These are phyloP conservation scores for Rosa rugosa DNA, from an alignment of 306 rosid genomes.

Conservation along the genomic window DNA sequence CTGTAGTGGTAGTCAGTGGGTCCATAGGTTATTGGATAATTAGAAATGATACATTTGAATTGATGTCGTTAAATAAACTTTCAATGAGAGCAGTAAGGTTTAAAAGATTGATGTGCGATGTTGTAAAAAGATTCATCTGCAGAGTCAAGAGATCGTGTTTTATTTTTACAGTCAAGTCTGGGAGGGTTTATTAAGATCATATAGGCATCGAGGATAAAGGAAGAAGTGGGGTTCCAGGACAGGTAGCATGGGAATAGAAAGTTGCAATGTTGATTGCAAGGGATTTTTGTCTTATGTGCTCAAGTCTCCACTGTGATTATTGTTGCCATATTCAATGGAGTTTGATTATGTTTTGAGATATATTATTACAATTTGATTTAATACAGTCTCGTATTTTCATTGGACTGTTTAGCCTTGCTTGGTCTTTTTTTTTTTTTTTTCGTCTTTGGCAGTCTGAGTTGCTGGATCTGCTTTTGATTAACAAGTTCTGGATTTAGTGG, in stretches of 20 bases:
- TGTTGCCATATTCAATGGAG: neutral
- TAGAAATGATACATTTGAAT: neutral
- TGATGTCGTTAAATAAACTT: neutral
- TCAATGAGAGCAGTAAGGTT: neutral
- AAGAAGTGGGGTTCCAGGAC: neutral
- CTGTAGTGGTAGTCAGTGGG: neutral
- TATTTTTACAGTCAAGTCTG: neutral
- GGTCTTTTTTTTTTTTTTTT: no score
- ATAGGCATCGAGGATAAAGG: neutral
- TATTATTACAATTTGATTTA: no score
- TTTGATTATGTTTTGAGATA: no score
- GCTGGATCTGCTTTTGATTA: neutral
- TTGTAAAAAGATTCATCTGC: neutral
- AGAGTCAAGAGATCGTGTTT: neutral
- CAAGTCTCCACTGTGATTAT: neutral
- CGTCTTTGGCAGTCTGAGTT: neutral
- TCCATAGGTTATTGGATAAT: neutral
- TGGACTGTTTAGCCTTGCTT: neutral
- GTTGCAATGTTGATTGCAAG: no score
- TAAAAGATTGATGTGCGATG: neutral
- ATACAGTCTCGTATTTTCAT: no score
- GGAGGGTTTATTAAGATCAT: neutral
- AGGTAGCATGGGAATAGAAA: no score
- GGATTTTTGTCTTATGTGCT: no score
- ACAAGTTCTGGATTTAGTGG: no score